A percentile compares a stretch with the other conserved stretches of the same genome.
Conservation (phyloP, 129 eudicot species). For the Ambrosia artemisiifolia region DNA sequence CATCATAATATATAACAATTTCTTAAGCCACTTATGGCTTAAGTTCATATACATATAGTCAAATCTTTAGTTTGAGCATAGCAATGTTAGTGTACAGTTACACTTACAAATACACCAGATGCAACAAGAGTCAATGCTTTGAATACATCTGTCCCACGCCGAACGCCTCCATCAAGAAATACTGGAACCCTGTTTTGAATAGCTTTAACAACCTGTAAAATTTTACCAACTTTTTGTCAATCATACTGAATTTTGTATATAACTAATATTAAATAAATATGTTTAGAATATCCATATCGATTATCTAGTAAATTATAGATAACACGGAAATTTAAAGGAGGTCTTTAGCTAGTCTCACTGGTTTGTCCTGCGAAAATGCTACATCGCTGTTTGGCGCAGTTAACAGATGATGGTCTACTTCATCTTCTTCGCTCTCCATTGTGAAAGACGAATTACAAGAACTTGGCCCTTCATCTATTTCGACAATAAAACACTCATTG, state of each 20-base stretch:
- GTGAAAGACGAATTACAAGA: slow-evolving; percentile 53
- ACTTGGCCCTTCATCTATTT: slow-evolving; percentile 54
- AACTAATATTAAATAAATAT: too few species aligned
- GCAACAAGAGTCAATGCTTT: slow-evolving; percentile 89
- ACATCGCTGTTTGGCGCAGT: slow-evolving; percentile 49
- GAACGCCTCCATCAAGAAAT: slow-evolving; percentile 70
- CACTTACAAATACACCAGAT: slow-evolving; percentile 74
- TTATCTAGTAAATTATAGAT: neutral
- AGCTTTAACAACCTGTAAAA: slow-evolving; percentile 65
- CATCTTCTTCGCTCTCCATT: slow-evolving; percentile 68
- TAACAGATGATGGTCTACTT: slow-evolving; percentile 68
- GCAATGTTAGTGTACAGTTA: neutral
- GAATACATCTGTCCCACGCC: slow-evolving; percentile 87
- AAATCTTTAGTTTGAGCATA: neutral
- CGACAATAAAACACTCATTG: neutral
- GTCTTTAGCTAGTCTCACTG: slow-evolving; percentile 75
- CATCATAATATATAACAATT: neutral
- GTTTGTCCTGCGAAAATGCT: slow-evolving; percentile 73
- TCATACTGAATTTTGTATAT: neutral
- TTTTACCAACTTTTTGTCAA: neutral
- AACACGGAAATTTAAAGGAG: slow-evolving; percentile 34
- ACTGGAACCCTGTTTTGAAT: slow-evolving; percentile 64
- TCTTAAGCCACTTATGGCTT: neutral
- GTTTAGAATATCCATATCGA: too few species aligned
- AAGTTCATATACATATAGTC: neutral